These are phyloP conservation scores for Cucurbita argyrosperma DNA, from an alignment of 306 rosid species.

Conservation along the genomic window DNA sequence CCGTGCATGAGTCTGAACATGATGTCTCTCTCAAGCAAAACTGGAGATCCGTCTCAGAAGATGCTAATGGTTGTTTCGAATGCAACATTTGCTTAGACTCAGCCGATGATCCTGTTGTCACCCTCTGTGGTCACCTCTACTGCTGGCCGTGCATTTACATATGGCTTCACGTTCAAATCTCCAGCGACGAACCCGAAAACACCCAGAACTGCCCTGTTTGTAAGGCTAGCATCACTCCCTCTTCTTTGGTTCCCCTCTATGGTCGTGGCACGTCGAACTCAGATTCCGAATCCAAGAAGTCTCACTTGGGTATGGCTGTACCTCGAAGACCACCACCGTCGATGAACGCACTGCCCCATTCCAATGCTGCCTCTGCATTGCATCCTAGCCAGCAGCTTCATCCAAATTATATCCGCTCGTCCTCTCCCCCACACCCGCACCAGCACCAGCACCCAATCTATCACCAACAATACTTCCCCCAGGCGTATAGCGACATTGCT, in stretches of 20 bases:
- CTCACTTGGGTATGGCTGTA: conserved; percentile 27
- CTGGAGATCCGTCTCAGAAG: conserved; percentile 29
- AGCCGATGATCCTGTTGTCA: conserved; percentile 72
- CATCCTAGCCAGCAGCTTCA: conserved; percentile 26
- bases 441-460: conserved; percentile 29
- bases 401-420: conserved; percentile 35
- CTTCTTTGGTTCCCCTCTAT: conserved; percentile 75
- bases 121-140: conserved; percentile 82
- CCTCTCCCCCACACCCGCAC: conserved; percentile 21
- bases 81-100: conserved; percentile 90
- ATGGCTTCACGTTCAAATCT: conserved; percentile 55
- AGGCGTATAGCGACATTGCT: conserved; percentile 31
- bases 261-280: conserved; percentile 48
- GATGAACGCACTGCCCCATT: conserved; percentile 17
- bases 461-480: conserved; percentile 40
- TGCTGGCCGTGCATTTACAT: conserved; percentile 93
- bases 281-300: conserved; percentile 35
- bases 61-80: conserved; percentile 47
- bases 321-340: conserved; percentile 62
- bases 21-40: conserved; percentile 34
- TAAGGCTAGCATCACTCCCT: conserved; percentile 48
- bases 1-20: conserved; percentile 29
- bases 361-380: conserved; percentile 18
- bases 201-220: conserved; percentile 65
- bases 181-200: conserved; percentile 30